phyloP scores from a whole-genome alignment of 2,329 filamentous ascomycete genomes.

The Fusarium brevicatenulatum region DNA sequence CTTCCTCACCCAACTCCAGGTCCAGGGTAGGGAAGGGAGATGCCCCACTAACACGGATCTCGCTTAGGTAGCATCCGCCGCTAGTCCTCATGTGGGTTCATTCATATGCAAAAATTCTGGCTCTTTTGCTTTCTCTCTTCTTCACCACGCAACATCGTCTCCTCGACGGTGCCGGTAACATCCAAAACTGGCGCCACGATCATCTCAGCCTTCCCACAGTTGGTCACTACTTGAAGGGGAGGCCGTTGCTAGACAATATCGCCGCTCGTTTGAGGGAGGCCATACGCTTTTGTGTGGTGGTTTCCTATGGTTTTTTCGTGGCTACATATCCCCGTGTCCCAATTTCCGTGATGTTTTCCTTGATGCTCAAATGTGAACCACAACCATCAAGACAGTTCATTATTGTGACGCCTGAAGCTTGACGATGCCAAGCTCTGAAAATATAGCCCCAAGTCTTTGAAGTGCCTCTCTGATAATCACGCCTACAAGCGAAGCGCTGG shows the following conservation, averaged over 20 bases:
- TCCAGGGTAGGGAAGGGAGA: background rate
- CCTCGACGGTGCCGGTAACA: slow-evolving; percentile 38
- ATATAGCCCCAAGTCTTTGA: background rate
- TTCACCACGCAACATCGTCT: slow-evolving; percentile 48
- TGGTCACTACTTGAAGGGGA: slow-evolving; percentile 32
- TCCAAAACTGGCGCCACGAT: slow-evolving; percentile 41
- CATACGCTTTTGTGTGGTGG: slow-evolving; percentile 53
- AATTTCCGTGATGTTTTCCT: slow-evolving; percentile 1
- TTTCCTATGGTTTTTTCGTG: slow-evolving; percentile 56
- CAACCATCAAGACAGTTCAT: background rate
- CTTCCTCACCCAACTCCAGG: background rate
- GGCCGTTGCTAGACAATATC: slow-evolving; percentile 51
- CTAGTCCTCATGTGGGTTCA: slow-evolving; percentile 7
- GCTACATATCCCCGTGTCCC: slow-evolving; percentile 48
- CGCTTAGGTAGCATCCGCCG: slow-evolving; percentile 18
- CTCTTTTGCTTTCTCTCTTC: slow-evolving; percentile 17
- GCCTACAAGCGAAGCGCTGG: background rate
- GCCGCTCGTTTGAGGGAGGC: slow-evolving; percentile 59
- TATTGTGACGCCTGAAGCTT: background rate
- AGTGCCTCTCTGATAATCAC: background rate
- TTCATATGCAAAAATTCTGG: slow-evolving; percentile 23
- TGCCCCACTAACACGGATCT: background rate
- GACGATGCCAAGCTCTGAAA: background rate
- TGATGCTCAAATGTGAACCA: background rate
- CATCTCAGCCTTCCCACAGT: slow-evolving; percentile 40